A percentile compares a stretch with the other conserved stretches of the same genome.
Conservation (phyloP, 805 yeast genomes). For the Saturnispora bothae region DNA sequence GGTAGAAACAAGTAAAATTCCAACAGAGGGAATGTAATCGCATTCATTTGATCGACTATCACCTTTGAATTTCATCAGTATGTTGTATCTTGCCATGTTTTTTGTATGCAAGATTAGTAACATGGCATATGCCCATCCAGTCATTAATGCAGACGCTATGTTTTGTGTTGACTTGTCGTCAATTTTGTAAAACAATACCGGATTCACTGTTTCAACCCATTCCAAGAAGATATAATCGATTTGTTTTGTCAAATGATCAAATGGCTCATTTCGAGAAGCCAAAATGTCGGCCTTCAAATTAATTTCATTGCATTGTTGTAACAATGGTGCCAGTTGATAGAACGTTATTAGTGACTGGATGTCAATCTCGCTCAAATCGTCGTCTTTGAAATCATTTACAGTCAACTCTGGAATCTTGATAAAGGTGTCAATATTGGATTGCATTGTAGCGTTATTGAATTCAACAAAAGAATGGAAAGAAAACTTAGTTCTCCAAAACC, state of each 20-base stretch:
- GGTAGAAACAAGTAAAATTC: conserved; percentile 13
- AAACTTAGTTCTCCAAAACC: conserved; percentile 15
- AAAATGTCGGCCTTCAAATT: conserved; percentile 6
- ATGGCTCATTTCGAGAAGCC: conserved; percentile 7
- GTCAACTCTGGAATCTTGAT: conserved; percentile 3
- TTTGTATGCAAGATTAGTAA: conserved; percentile 58
- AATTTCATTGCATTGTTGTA: conserved; percentile 2
- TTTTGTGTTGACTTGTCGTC: conserved; percentile 30
- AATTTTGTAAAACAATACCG: conserved; percentile 48
- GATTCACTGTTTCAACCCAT: conserved; percentile 62
- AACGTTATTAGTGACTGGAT: neutral
- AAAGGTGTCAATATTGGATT: conserved; percentile 41
- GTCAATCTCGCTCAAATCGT: neutral
- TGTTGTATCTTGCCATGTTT: conserved; percentile 35
- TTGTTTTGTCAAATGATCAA: conserved; percentile 29
- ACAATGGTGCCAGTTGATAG: neutral
- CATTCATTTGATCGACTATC: neutral
- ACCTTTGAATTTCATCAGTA: neutral
- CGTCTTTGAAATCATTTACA: conserved; percentile 8
- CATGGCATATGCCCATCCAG: conserved; percentile 58
- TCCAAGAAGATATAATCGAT: conserved; percentile 64
- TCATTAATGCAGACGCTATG: conserved; percentile 45
- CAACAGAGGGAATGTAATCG: conserved; percentile 22
- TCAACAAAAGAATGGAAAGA: conserved; percentile 43
- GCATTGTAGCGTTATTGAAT: conserved; percentile 55